Conservation (phyloP, 2,329 filamentous ascomycete species). For the Colletotrichum karsti region DNA sequence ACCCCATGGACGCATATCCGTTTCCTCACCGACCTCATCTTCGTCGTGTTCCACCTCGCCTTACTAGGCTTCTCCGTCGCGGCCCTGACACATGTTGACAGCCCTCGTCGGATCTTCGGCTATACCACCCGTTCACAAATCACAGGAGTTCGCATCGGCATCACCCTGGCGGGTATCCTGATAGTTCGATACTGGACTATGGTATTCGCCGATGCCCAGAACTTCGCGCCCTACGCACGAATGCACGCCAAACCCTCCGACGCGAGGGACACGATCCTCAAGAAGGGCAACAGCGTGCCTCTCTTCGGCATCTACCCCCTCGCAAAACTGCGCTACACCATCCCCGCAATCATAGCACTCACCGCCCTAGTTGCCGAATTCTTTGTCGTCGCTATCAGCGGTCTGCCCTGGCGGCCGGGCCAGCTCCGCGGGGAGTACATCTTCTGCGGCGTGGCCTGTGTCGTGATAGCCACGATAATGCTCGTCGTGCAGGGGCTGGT, state of each 20-base stretch:
- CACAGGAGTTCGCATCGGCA: conserved; percentile 30
- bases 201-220: conserved; percentile 34
- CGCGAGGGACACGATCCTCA: conserved; percentile 30
- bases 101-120: conserved; percentile 30
- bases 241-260: conserved; percentile 25
- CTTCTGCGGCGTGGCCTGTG: conserved; percentile 27
- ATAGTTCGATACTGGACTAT: conserved; percentile 32
- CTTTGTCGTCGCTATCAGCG: conserved; percentile 33
- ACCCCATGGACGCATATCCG: conserved; percentile 23
- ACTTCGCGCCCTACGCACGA: conserved; percentile 31
- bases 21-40: conserved; percentile 28
- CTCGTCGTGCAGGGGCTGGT: conserved; percentile 28
- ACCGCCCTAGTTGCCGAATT: conserved; percentile 32
- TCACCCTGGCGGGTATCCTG: conserved; percentile 30
- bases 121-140: conserved; percentile 15
- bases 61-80: conserved; percentile 33
- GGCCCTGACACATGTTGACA: conserved; percentile 30
- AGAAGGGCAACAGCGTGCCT: conserved; percentile 27
- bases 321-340: conserved; percentile 26
- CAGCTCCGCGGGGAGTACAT: conserved; percentile 34
- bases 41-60: conserved; percentile 29
- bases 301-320: conserved; percentile 30
- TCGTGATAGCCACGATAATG: conserved; percentile 29
- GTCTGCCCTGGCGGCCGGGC: conserved; percentile 34
- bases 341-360: conserved; percentile 30